Percentiles rank a stretch among this genome's conserved stretches.
Conservation (phyloP, 2,329 filamentous ascomycete species). For the Fusarium transvaalense region DNA sequence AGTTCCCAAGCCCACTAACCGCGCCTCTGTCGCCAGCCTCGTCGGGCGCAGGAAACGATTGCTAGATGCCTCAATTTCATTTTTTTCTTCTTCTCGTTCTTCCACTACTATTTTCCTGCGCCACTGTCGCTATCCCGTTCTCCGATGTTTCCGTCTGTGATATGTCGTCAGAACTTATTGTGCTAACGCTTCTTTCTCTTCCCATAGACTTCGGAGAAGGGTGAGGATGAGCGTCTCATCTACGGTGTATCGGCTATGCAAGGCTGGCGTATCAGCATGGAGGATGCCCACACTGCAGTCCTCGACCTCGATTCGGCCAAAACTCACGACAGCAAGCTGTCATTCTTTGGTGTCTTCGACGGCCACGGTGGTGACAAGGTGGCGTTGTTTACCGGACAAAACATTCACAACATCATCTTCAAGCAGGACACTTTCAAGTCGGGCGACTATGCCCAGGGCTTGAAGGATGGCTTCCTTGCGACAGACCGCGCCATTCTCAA, state of each 20-base stretch:
- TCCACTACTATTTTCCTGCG: not conserved
- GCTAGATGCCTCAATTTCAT: not conserved
- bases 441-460: constrained; percentile 91
- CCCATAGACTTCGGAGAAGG: constrained; percentile 82
- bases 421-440: constrained; percentile 95
- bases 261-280: constrained; percentile 99
- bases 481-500: constrained; percentile 96
- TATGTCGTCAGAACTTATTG: constrained; percentile 27
- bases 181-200: constrained; percentile 46
- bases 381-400: constrained; percentile 89
- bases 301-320: constrained; percentile 81
- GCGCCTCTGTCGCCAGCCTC: constrained; percentile 26
- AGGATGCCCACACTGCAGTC: constrained; percentile 91
- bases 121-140: constrained; percentile 13
- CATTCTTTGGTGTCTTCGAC: constrained; percentile 98
- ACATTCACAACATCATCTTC: constrained; percentile 92
- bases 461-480: constrained; percentile 97
- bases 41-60: not conserved
- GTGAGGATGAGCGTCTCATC: constrained; percentile 91
- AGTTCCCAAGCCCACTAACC: constrained; percentile 15
- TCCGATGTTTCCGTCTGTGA: constrained; percentile 32
- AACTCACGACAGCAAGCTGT: constrained; percentile 79
- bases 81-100: not conserved
- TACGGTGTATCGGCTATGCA: constrained; percentile 99
- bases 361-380: constrained; percentile 98